Conservation (phyloP, 2,329 filamentous ascomycete genomes). For the Ambrosiella xylebori region DNA sequence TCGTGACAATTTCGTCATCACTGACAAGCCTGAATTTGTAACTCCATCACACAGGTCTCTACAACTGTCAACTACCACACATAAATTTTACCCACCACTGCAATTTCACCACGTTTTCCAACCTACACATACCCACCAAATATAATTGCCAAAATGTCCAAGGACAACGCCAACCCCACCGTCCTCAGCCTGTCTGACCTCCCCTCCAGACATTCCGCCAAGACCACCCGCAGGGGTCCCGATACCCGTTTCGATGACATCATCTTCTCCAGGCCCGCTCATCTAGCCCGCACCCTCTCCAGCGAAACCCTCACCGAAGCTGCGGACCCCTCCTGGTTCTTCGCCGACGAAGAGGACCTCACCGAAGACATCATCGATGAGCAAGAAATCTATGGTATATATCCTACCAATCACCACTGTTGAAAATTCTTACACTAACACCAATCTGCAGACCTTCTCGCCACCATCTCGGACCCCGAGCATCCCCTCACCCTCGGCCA, state of each 20-base stretch:
- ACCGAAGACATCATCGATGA: constrained; percentile 68
- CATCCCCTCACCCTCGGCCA: constrained; percentile 88
- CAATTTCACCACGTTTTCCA: not conserved
- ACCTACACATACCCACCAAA: not conserved
- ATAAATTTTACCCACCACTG: not conserved
- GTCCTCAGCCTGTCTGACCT: constrained; percentile 79
- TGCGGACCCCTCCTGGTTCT: constrained; percentile 18
- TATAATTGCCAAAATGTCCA: not conserved
- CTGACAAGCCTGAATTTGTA: not conserved
- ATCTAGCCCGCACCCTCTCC: constrained; percentile 23
- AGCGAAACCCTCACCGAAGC: constrained; percentile 1
- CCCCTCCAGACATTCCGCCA: constrained; percentile 48
- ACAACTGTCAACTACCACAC: not conserved
- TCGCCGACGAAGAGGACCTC: constrained; percentile 30
- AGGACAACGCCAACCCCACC: constrained; percentile 77
- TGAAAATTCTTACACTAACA: not conserved
- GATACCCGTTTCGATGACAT: constrained; percentile 31
- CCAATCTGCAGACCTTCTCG: constrained; percentile 52
- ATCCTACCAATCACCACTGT: not conserved
- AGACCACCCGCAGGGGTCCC: constrained; percentile 28
- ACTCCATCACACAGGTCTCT: not conserved
- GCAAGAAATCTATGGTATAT: constrained; percentile 82
- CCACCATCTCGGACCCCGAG: constrained; percentile 88
- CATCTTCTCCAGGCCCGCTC: constrained; percentile 29
- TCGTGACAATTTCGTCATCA: not conserved